Conservation (phyloP, 345 rosid species). For the Trapa incisa region DNA sequence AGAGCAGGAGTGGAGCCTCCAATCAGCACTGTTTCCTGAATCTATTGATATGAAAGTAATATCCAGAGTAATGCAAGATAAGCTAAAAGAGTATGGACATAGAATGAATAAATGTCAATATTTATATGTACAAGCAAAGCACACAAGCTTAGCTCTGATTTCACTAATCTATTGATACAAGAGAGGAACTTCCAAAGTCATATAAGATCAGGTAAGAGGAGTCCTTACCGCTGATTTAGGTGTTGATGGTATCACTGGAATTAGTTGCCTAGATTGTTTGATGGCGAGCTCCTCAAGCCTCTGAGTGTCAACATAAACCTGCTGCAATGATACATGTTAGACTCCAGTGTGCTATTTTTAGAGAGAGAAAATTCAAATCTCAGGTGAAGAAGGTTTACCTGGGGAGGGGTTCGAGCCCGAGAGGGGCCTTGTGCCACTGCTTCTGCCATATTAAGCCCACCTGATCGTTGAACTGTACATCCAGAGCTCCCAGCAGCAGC, state of each 20-base stretch:
- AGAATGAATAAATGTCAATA: neutral
- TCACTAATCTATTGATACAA: neutral
- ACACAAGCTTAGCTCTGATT: neutral
- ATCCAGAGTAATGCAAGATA: neutral
- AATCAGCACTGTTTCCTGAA: neutral
- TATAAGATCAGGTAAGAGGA: neutral
- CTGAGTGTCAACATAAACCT: constrained; percentile 53
- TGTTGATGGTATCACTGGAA: constrained; percentile 55
- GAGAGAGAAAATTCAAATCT: neutral
- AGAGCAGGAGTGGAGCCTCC: neutral
- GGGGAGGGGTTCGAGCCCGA: constrained; percentile 44
- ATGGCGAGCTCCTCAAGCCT: constrained; percentile 62
- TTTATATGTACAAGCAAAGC: neutral
- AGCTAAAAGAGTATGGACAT: neutral
- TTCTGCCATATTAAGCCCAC: constrained; percentile 74
- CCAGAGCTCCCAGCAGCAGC: constrained; percentile 18
- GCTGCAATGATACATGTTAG: constrained; percentile 2
- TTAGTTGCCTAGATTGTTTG: constrained; percentile 59
- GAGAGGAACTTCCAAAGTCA: neutral
- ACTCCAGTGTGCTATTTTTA: neutral
- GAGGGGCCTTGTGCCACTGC: constrained; percentile 57
- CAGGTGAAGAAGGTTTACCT: constrained; percentile 26
- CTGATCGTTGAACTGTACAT: constrained; percentile 16
- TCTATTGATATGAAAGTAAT: neutral
- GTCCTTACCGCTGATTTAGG: constrained; percentile 53